Percentiles rank a stretch among this genome's conserved stretches.
Evolutionary conservation across 2,329 filamentous ascomycete genomes (phyloP).

Genomic region (Pseudopithomyces chartarum): DNA sequence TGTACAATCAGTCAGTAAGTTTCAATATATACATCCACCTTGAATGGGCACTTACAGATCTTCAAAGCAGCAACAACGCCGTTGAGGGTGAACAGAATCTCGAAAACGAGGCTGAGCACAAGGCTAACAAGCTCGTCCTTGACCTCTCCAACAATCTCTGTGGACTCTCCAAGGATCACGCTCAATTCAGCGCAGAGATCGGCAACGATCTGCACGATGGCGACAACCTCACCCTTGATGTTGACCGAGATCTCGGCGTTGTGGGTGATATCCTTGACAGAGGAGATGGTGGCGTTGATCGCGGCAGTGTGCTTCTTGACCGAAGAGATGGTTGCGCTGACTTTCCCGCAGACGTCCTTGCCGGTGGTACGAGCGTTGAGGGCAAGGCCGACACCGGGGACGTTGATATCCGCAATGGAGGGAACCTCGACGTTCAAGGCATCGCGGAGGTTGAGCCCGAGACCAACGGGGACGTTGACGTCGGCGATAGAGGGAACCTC

Average conservation of each 20-base stretch:
- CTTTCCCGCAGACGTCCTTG: background rate
- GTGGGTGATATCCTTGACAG: background rate
- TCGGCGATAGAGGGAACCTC: background rate
- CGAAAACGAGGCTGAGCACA: conserved; percentile 4
- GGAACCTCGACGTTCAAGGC: background rate
- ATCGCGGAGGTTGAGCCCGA: no score
- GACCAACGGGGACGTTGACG: background rate
- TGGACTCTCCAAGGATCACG: background rate
- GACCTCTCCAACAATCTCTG: background rate
- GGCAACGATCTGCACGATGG: conserved; percentile 8
- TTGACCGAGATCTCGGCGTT: background rate
- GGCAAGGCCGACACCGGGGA: background rate
- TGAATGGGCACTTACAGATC: conserved; percentile 4
- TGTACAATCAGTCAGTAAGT: background rate
- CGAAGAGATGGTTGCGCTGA: background rate
- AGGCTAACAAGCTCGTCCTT: conserved; percentile 8
- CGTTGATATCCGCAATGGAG: background rate
- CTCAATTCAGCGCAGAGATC: conserved; percentile 1
- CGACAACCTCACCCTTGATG: conserved; percentile 5
- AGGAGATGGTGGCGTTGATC: conserved; percentile 11
- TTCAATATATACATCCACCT: background rate
- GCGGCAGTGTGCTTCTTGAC: conserved; percentile 11
- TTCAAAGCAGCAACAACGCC: background rate
- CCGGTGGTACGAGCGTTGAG: conserved; percentile 1
- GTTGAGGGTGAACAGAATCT: conserved; percentile 12